Evolutionary conservation across 1,284 basidiomycete genomes (phyloP), one percentile per base, ranked within the genome.

Genomic region (Anthracocystis setariae): DNA sequence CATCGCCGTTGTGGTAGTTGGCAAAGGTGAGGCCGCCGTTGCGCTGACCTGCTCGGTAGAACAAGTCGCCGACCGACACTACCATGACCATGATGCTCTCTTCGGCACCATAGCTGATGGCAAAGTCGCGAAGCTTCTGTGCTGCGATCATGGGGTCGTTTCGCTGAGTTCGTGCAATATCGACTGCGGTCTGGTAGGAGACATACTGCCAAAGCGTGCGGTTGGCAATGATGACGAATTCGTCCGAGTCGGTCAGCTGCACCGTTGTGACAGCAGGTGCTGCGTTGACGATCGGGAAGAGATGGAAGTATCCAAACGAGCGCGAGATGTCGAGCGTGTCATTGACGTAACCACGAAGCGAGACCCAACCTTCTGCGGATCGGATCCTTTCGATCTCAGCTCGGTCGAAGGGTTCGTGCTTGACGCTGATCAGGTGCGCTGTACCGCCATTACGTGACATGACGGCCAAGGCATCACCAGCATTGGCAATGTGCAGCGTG

Each of bases 51-150:
- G 88, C 85, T 29, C 82, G 67, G 15, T 82, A 76, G 86, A 94
- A 93, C 32, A 94, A 84, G 78, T 92, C 92, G 12, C 88, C 88
- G 15, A 97, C 87, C 46, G 89, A 89, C 73, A 98, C 89, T 35
- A 98, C 93, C 95, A 98, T 98, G 84, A 98, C 94, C 93, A 98
- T 96, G 60, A 92, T 91, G 66, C 90, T 93, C 15, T 92, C 92
- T 70, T 93, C 90, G 9, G 94, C 94, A 13, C 96, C 96, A 84
- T 98, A 98, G 77, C 92, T 93, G 80, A 99, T 92, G 10, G 96
- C 94, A 75, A 97, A 92, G 84, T 99, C 96, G 54, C 96, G 88
- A 51, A 99, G 85, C 85, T 97, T 98, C 85, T 97, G 94, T 0
- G 95, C 93, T 3, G 96, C 95, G 76, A 94, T 90, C 93, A 97